These are phyloP conservation scores for Boletus calvinii DNA, from an alignment of 1,284 basidiomycete genomes.

Conservation along the genomic window DNA sequence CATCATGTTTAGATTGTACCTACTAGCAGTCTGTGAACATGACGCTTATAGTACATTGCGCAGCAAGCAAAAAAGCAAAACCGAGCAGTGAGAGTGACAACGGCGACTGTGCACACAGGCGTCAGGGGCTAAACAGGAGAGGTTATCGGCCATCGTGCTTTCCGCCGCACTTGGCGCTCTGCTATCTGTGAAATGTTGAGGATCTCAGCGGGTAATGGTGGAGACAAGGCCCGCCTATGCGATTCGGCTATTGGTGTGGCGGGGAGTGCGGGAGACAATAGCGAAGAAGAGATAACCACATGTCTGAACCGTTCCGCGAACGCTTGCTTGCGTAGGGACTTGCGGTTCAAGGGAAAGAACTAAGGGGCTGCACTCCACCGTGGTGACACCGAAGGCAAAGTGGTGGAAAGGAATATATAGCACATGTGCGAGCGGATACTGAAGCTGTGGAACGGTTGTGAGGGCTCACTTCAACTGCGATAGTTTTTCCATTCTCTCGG, in stretches of 20 bases:
- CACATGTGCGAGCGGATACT: constrained; percentile 8
- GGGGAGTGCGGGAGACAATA: constrained; percentile 54
- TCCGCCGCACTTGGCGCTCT: constrained; percentile 41
- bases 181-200: constrained; percentile 34
- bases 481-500: constrained; percentile 27
- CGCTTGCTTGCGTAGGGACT: constrained; percentile 36
- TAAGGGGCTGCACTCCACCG: constrained; percentile 33
- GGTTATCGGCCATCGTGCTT: constrained; percentile 23
- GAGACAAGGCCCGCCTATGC: constrained; percentile 33
- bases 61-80: constrained; percentile 46
- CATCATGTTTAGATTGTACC: constrained; percentile 43
- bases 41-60: constrained; percentile 43
- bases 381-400: neutral
- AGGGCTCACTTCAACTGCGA: constrained; percentile 29
- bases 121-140: constrained; percentile 40
- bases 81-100: constrained; percentile 49
- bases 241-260: constrained; percentile 33
- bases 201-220: constrained; percentile 48
- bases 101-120: constrained; percentile 38
- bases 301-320: constrained; percentile 83
- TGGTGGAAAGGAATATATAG: neutral
- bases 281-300: constrained; percentile 77
- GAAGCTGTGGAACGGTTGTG: constrained; percentile 8
- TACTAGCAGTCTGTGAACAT: constrained; percentile 38
- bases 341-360: constrained; percentile 24